These are phyloP conservation scores for Polyporus tsugae DNA, from an alignment of 1,284 basidiomycete species.

Conservation along the genomic window DNA sequence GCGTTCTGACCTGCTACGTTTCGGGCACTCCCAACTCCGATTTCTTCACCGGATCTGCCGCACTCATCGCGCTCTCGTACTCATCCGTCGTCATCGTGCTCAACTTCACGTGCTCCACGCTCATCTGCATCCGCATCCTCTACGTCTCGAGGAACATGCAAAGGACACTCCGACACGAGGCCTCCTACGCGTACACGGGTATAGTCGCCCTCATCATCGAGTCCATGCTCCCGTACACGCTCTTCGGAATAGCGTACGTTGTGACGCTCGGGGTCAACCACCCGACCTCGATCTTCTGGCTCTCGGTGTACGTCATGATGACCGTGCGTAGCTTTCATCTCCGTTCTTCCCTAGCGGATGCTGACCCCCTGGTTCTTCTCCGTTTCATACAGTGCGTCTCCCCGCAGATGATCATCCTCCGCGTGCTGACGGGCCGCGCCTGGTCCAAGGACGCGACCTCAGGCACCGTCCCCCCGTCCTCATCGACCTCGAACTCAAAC, in stretches of 20 bases:
- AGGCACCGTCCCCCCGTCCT: not conserved
- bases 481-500: not conserved
- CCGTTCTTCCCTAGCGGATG: not conserved
- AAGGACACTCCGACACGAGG: constrained; percentile 15
- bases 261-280: constrained; percentile 25
- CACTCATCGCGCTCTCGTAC: constrained; percentile 19
- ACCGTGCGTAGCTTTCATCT: constrained; percentile 23
- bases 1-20: constrained; percentile 25
- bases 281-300: constrained; percentile 21
- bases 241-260: constrained; percentile 26
- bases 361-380: not conserved
- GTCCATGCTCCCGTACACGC: constrained; percentile 22
- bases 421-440: constrained; percentile 17
- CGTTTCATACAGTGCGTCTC: constrained; percentile 21
- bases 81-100: constrained; percentile 20
- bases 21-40: constrained; percentile 7
- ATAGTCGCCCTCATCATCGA: constrained; percentile 26
- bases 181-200: constrained; percentile 19
- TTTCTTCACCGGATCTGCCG: not conserved
- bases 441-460: not conserved
- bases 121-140: constrained; percentile 27
- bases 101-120: constrained; percentile 22
- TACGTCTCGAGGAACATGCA: constrained; percentile 16
- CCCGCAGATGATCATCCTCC: constrained; percentile 24
- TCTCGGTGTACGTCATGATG: constrained; percentile 30